Conservation (phyloP, 345 rosid genomes). For the Melastoma malabathricum region DNA sequence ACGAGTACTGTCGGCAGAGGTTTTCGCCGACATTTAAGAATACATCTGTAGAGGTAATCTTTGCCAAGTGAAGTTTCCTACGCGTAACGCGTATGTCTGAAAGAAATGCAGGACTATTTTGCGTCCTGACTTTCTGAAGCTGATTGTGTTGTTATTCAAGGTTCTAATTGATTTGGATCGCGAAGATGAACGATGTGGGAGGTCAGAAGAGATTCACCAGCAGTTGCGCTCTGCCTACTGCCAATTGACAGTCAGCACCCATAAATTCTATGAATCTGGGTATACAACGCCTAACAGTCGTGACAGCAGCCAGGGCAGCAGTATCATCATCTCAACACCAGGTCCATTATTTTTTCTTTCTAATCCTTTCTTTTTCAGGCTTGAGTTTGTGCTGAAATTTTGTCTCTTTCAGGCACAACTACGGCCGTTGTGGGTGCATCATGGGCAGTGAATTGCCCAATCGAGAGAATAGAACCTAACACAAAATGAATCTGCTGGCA, state of each 20-base stretch:
- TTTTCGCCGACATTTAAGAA: slow-evolving; percentile 54
- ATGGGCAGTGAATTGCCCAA: too few species aligned
- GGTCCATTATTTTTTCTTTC: too few species aligned
- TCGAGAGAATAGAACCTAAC: too few species aligned
- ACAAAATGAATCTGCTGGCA: too few species aligned
- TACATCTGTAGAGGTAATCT: slow-evolving; percentile 50
- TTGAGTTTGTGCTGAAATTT: too few species aligned
- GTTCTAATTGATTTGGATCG: slow-evolving; percentile 74
- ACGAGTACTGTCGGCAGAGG: slow-evolving; percentile 68
- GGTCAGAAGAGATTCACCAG: slow-evolving; percentile 31
- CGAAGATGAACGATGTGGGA: slow-evolving; percentile 49
- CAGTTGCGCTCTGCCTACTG: slow-evolving; percentile 51
- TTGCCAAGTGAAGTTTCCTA: slow-evolving; percentile 3
- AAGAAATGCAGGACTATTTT: background rate
- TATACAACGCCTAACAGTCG: background rate
- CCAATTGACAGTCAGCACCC: slow-evolving; percentile 33
- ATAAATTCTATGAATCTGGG: slow-evolving; percentile 10
- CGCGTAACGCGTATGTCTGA: slow-evolving; percentile 1
- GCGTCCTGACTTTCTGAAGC: background rate
- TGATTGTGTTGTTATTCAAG: slow-evolving; percentile 10
- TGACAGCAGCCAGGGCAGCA: too few species aligned
- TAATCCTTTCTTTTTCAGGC: too few species aligned
- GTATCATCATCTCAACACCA: too few species aligned
- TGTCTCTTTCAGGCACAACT: too few species aligned
- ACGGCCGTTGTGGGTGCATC: too few species aligned